phyloP scores from a whole-genome alignment of 1,284 basidiomycete genomes.

The Ustilago nuda region DNA sequence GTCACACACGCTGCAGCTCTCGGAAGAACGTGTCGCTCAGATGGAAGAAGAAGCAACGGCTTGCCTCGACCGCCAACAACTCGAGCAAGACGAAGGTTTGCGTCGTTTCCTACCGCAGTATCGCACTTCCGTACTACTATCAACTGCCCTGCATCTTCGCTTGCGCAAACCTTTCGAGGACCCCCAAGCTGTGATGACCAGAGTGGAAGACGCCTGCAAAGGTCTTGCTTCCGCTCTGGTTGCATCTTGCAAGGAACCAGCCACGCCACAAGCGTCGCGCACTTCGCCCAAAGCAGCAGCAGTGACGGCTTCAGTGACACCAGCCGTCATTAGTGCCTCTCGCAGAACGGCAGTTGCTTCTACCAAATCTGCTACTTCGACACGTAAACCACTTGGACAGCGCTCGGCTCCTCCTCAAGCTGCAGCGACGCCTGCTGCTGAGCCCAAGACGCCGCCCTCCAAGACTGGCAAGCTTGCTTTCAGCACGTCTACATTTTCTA shows the following conservation, averaged over 20 bases:
- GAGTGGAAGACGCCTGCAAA: constrained; percentile 42
- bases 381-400: constrained; percentile 24
- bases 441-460: constrained; percentile 27
- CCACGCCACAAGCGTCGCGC: constrained; percentile 10
- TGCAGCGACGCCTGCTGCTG: constrained; percentile 10
- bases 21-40: constrained; percentile 16
- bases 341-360: constrained; percentile 16
- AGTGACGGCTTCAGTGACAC: constrained; percentile 9
- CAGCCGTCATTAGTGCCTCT: constrained; percentile 11
- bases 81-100: constrained; percentile 34
- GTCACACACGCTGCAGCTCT: constrained; percentile 19
- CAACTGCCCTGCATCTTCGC: constrained; percentile 27
- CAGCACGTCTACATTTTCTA: not conserved
- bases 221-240: constrained; percentile 13
- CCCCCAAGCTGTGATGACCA: constrained; percentile 23
- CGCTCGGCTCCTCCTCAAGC: constrained; percentile 32
- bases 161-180: constrained; percentile 31
- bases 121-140: constrained; percentile 31
- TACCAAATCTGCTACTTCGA: constrained; percentile 1
- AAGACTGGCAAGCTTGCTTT: constrained; percentile 28
- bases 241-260: constrained; percentile 4
- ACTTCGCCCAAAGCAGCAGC: constrained; percentile 16
- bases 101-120: constrained; percentile 38
- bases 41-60: constrained; percentile 27
- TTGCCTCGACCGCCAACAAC: constrained; percentile 15